Evolutionary conservation across 1,139 yeast species (phyloP).

Genomic region (Candida glucosophila): DNA sequence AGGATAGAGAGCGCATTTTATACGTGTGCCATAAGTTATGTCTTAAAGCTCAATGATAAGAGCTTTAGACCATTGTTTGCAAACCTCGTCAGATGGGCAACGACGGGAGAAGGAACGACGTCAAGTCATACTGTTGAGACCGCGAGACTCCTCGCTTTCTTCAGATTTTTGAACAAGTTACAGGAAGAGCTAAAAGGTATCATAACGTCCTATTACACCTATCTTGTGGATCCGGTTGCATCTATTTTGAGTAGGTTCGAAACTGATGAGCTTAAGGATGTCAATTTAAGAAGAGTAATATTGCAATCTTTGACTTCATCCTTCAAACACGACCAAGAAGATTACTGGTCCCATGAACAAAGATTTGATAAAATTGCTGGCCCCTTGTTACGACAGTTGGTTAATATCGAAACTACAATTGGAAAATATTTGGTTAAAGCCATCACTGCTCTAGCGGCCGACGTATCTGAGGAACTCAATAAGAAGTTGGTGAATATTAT

Average conservation of each 20-base stretch:
- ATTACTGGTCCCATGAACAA: constrained; percentile 85
- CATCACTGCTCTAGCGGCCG: constrained; percentile 63
- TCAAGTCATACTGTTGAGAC: constrained; percentile 34
- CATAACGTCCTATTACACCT: constrained; percentile 81
- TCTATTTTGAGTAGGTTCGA: constrained; percentile 43
- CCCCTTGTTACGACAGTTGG: constrained; percentile 58
- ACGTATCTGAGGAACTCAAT: constrained; percentile 79
- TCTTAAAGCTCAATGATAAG: constrained; percentile 88
- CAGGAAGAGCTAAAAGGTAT: constrained; percentile 81
- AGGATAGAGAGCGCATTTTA: constrained; percentile 75
- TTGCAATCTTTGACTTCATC: constrained; percentile 68
- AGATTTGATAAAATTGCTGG: constrained; percentile 67
- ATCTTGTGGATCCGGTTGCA: constrained; percentile 66
- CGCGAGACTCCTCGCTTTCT: constrained; percentile 63
- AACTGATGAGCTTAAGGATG: constrained; percentile 31
- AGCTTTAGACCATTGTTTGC: constrained; percentile 90
- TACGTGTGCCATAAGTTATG: constrained; percentile 64
- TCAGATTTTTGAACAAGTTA: constrained; percentile 76
- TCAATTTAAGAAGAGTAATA: constrained; percentile 61
- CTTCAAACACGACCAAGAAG: constrained; percentile 84
- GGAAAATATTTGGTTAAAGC: constrained; percentile 78
- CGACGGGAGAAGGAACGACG: constrained; percentile 65
- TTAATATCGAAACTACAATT: constrained; percentile 56
- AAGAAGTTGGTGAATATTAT: constrained; percentile 31
- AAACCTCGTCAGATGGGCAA: constrained; percentile 86